phyloP scores from a whole-genome alignment of 306 rosid species.

The Betula pendula region DNA sequence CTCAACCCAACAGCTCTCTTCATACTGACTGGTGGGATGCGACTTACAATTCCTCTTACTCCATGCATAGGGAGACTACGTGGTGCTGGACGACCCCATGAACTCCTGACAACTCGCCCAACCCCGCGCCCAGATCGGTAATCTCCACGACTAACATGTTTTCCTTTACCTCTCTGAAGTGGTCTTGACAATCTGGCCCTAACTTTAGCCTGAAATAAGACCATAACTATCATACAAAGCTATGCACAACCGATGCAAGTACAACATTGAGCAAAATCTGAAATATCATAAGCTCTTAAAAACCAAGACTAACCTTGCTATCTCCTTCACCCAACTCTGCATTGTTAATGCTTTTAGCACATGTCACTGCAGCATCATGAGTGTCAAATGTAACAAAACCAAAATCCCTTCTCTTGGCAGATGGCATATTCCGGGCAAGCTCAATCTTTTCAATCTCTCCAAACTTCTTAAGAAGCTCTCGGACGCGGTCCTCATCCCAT shows the following conservation, averaged over 20 bases:
- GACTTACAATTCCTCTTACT: conserved; percentile 69
- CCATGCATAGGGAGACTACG: conserved; percentile 61
- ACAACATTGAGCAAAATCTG: neutral
- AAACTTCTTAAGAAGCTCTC: conserved; percentile 68
- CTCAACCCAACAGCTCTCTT: conserved; percentile 67
- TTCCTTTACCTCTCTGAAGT: conserved; percentile 91
- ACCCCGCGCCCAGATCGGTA: conserved; percentile 53
- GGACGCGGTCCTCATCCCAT: conserved; percentile 87
- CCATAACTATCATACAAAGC: conserved; percentile 18
- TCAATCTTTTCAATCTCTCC: conserved; percentile 83
- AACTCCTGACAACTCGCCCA: conserved; percentile 58
- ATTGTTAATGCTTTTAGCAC: conserved; percentile 87
- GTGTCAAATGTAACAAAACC: conserved; percentile 93
- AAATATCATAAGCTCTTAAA: neutral
- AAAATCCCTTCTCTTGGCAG: conserved; percentile 92
- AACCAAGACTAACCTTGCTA: conserved; percentile 61
- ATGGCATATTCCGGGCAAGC: conserved; percentile 97
- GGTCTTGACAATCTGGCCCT: conserved; percentile 98
- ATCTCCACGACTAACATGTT: conserved; percentile 70
- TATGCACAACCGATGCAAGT: neutral
- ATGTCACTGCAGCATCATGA: conserved; percentile 81
- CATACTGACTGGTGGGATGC: conserved; percentile 53
- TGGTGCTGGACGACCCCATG: conserved; percentile 78
- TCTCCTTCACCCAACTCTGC: conserved; percentile 92
- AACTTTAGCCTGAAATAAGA: conserved; percentile 75